Base-by-base conservation (phyloP, 2,329 filamentous ascomycete genomes). In the Magnaporthales sp. region DNA sequence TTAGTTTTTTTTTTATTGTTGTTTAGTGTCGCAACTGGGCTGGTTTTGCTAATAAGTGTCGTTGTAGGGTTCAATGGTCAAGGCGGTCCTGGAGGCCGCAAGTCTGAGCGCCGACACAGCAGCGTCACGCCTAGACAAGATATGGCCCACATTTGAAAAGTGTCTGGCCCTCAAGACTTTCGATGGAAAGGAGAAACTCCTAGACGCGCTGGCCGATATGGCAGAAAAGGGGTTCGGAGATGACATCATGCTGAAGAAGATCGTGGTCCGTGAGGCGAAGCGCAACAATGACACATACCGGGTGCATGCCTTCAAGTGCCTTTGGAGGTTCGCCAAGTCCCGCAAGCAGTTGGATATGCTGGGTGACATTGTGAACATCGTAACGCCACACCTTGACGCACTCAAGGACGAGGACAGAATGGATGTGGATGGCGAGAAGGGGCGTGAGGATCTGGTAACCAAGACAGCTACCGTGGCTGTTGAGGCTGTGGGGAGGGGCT, bases 131-230 rank as follows among this genome's bases (percentile, higher is more conserved):
- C 81, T 91, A 22, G 80, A 83, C 70, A 79, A 80, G 19, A 80
- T 97, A 26, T 99, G 94, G 94, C 91, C 91, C 0, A 85, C 89
- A 1, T 82, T 97, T 63, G 92, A 97, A 70, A 92, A 90, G 73
- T 88, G 91, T 1, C 79, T 98, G 56, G 86, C 87, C 2, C 87
- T 96, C 13, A 98, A 97, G 82, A 97, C 93, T 0, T 99, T 97
- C 83, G 85, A 90, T 0, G 92, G 92, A 26, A 99, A 99, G 75
- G 93, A 97, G 77, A 88, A 87, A 70, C 86, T 99, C 32, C 81
- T 98, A 2, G 84, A 88, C 60, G 89, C 91, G 6, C 92, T 95
- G 75, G 89, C 92, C 4, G 85, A 87, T 67, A 95, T 98, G 72
- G 87, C 91, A 0, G 83, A 86, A 72, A 86, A 88, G 69, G 86